phyloP scores from a whole-genome alignment of 768 basidiomycete genomes.

The Arthromyces matolae region DNA sequence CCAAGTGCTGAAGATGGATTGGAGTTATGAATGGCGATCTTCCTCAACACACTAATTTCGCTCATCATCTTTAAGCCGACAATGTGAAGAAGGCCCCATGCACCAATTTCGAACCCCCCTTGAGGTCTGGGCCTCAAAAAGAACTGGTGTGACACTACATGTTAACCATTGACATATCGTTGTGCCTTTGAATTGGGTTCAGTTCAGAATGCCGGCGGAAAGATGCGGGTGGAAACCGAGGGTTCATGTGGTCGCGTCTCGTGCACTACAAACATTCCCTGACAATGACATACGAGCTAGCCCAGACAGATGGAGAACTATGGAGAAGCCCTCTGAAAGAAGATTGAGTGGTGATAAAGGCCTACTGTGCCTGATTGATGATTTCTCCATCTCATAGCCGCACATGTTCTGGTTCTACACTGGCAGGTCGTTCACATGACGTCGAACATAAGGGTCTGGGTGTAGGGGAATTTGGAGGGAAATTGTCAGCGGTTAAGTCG shows the following conservation, averaged over 20 bases:
- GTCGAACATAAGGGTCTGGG: background rate
- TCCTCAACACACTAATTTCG: background rate
- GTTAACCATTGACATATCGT: no score
- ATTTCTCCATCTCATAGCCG: background rate
- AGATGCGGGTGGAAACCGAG: no score
- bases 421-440: background rate
- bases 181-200: conserved; percentile 7
- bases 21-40: no score
- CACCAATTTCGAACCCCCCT: background rate
- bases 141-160: no score
- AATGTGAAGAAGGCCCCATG: background rate
- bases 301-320: no score
- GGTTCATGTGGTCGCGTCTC: no score
- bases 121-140: background rate
- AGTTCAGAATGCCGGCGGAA: conserved; percentile 3
- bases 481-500: background rate
- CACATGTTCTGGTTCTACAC: background rate
- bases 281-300: no score
- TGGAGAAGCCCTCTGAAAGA: no score
- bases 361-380: background rate
- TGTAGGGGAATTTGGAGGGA: no score
- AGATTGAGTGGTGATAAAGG: background rate
- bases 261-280: no score
- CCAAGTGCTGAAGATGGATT: background rate
- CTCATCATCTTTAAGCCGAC: background rate